Evolutionary conservation across 1,139 yeast species (phyloP), one percentile per base, ranked within the genome.

Genomic region (Debaryomycetaceae sp.): DNA sequence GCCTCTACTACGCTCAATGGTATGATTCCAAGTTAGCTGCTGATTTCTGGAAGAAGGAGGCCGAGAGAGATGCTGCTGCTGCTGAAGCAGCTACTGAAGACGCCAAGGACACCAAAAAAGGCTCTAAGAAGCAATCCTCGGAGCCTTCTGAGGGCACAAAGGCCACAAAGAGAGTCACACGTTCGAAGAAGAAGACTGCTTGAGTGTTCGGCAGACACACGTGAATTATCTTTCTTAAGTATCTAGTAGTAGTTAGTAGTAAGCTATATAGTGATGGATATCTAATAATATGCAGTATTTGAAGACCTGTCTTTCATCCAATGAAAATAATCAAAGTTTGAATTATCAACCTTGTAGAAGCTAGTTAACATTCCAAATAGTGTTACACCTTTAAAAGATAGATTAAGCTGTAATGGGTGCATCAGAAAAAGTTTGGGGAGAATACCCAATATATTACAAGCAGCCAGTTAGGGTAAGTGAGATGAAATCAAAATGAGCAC

Each of bases 1-100:
- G 98, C 23, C 80, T 93, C 60, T 89, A 87, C 78, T 91, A 87
- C 68, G 96, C 97, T 41, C 85, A 83, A 57, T 78, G 84, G 78
- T 90, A 85, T 49, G 87, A 83, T 60, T 68, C 68, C 46, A 74
- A 75, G 55, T 68, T 87, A 66, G 72, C 81, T 62, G 67, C 65
- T 39, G 71, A 70, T 40, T 84, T 81, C 56, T 72, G 67, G 50
- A 66, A 62, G 42, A 64, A 71, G 49, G 79, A 77, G 54, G 76
- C 75, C 34, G 62, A 55, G 41, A 65, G 57, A 27, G 57, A 49
- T 24, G 59, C 60, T 5, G 52, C 49, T 20, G 49, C 43, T 34
- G 57, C 49, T 31, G 49, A 51, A 27, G 38, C 43, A 17, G 49
- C 48, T 31, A 55, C 55, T 35, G 56, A 56, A n/a, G 45, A 42